Evolutionary conservation across 2,329 filamentous ascomycete genomes (phyloP), one percentile per base, ranked within the genome.

Genomic region (Alternaria consortialis): DNA sequence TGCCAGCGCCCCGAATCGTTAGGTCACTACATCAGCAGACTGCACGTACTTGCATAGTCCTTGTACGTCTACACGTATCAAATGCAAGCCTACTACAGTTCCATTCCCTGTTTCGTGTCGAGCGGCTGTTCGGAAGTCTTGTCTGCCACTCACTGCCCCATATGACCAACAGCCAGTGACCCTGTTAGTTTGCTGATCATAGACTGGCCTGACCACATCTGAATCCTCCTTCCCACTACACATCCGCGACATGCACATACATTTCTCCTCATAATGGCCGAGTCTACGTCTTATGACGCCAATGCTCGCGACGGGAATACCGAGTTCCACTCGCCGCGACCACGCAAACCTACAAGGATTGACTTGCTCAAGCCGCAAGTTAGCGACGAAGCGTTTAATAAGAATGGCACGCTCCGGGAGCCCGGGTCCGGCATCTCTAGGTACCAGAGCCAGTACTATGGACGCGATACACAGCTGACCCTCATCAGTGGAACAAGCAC

Each of bases 401-500:
- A 66, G 43, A 63, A 71, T 44, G 73, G 70, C 46, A 62, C 63
- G 29, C 62, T 64, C 62, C 73, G 65, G 36, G 72, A 69, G 40
- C 55, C 70, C 12, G 61, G 54, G 7, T 79, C 78, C 12, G 75
- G 69, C 3, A 57, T 75, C 27, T 80, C 78, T 32, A 80, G 77
- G 78, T 77, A 60, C n/a, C 53, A 47, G 90, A 20, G 78, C 90
- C 91, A 62, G 79, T 90, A 90, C 63, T 34, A n/a, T 34, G 11
- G 31, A 27, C 13, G 44, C n/a, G 20, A 40, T 29, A 20, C 47
- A 44, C 52, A 32, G 60, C 69, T 77, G 53, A 77, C 63, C 31
- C 34, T 29, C 11, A n/a, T 15, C 54, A 96, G 93, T 80, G 92
- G 93, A 61, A 87, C 87, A 60, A 93, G 92, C 13, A 97, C 94